These are phyloP conservation scores for Deakozyma indianensis DNA, from an alignment of 805 yeast genomes.

Conservation along the genomic window DNA sequence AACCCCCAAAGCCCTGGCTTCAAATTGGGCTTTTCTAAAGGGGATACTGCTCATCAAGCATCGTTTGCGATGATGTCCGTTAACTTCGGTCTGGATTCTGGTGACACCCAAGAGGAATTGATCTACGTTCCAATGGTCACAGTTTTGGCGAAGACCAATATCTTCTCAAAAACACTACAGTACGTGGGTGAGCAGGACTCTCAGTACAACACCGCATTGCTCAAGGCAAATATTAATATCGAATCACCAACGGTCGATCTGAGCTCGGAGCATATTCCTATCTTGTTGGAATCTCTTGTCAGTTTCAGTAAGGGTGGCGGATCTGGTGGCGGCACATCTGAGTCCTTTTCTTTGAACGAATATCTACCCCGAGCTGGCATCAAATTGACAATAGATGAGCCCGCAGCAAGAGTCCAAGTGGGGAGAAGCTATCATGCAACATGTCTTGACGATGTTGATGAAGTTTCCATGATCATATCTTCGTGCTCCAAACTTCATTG, in stretches of 20 bases:
- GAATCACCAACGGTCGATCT: conserved; percentile 25
- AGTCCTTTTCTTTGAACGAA: conserved; percentile 2
- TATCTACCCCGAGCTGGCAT: conserved; percentile 16
- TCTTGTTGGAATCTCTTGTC: conserved; percentile 13
- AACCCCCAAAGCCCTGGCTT: conserved; percentile 26
- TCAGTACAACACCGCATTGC: conserved; percentile 13
- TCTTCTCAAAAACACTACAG: conserved; percentile 21
- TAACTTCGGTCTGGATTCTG: conserved; percentile 20
- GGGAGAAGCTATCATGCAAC: conserved; percentile 4
- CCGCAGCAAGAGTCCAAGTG: conserved; percentile 19
- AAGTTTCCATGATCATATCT: conserved; percentile 14
- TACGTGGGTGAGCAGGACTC: conserved; percentile 14
- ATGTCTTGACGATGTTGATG: conserved; percentile 1
- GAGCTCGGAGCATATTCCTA: conserved; percentile 21
- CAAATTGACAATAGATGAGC: conserved; percentile 20
- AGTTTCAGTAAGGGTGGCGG: background rate
- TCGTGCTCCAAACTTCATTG: conserved; percentile 18
- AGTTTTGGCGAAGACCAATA: conserved; percentile 20
- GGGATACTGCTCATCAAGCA: conserved; percentile 27
- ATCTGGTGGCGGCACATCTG: background rate
- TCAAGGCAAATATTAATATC: conserved; percentile 20
- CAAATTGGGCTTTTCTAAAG: conserved; percentile 19
- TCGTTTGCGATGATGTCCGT: conserved; percentile 21
- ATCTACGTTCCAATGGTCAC: conserved; percentile 25
- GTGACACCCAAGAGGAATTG: conserved; percentile 21